phyloP scores from a whole-genome alignment of 1,139 yeast species.

The Yamadazyma dushanensis region DNA sequence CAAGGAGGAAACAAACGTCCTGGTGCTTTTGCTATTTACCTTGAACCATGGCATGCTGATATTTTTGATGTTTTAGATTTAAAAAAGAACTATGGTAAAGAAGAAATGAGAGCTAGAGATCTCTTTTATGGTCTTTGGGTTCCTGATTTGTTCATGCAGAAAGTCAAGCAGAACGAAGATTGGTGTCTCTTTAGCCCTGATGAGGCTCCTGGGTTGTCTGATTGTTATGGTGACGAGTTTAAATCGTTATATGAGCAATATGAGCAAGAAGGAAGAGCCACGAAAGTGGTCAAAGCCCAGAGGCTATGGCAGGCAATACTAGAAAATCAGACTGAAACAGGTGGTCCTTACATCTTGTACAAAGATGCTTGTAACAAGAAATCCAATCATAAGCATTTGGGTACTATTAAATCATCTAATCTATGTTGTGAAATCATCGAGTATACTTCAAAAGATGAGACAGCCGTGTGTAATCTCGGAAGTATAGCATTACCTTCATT shows the following conservation, averaged over 20 bases:
- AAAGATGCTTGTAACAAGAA: constrained; percentile 57
- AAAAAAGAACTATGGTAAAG: constrained; percentile 58
- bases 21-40: constrained; percentile 61
- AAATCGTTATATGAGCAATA: constrained; percentile 43
- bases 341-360: constrained; percentile 58
- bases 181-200: constrained; percentile 62
- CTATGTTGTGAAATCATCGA: constrained; percentile 60
- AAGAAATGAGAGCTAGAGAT: constrained; percentile 56
- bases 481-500: constrained; percentile 53
- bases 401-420: constrained; percentile 57
- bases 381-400: constrained; percentile 56
- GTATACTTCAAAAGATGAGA: constrained; percentile 54
- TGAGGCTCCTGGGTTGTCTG: constrained; percentile 51
- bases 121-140: constrained; percentile 60
- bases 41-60: constrained; percentile 65
- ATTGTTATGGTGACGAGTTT: constrained; percentile 52
- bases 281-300: constrained; percentile 46
- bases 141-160: constrained; percentile 58
- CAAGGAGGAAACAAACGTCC: constrained; percentile 67
- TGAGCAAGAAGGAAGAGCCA: constrained; percentile 43
- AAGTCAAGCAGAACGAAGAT: constrained; percentile 47
- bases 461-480: constrained; percentile 58
- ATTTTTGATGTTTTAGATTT: constrained; percentile 52
- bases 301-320: constrained; percentile 54
- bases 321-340: constrained; percentile 60